Evolutionary conservation across 1,139 yeast genomes (phyloP).

Genomic region (Candida tunisiensis): DNA sequence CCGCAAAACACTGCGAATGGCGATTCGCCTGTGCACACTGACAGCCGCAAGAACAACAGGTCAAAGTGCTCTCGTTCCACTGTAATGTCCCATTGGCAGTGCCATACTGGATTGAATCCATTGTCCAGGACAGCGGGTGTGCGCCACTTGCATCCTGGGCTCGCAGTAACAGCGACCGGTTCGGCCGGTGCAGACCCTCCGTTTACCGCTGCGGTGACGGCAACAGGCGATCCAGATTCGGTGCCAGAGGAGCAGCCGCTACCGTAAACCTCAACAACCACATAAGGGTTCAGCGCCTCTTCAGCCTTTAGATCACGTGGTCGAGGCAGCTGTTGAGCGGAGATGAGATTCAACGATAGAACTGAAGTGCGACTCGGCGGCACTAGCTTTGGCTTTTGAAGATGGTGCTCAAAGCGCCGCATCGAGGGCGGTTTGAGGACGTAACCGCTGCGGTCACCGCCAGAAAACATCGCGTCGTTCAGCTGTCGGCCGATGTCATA

Average conservation of each 20-base stretch:
- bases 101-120: conserved; percentile 85
- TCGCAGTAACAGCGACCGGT: too few relatives aligned
- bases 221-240: too few relatives aligned
- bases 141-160: conserved; percentile 10
- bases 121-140: conserved; percentile 34
- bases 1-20: conserved; percentile 40
- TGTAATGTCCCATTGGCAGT: conserved; percentile 30
- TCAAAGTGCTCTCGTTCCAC: conserved; percentile 24
- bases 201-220: too few relatives aligned
- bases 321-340: conserved; percentile 77
- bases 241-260: conserved; percentile 3
- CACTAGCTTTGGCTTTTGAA: not conserved
- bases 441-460: conserved; percentile 51
- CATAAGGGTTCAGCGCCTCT: conserved; percentile 36
- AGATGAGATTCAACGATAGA: conserved; percentile 26
- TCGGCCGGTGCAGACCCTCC: too few relatives aligned
- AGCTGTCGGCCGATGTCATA: conserved; percentile 79
- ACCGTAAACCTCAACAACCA: conserved; percentile 28
- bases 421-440: conserved; percentile 46
- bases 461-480: conserved; percentile 80
- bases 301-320: conserved; percentile 31
- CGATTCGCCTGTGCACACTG: conserved; percentile 25
- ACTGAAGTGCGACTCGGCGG: not conserved
- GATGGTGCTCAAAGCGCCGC: conserved; percentile 3
- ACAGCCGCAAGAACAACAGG: conserved; percentile 35